A percentile compares a stretch with the other conserved stretches of the same genome.
Conservation (phyloP, 1,139 yeast species). For the Candida smagusa region DNA sequence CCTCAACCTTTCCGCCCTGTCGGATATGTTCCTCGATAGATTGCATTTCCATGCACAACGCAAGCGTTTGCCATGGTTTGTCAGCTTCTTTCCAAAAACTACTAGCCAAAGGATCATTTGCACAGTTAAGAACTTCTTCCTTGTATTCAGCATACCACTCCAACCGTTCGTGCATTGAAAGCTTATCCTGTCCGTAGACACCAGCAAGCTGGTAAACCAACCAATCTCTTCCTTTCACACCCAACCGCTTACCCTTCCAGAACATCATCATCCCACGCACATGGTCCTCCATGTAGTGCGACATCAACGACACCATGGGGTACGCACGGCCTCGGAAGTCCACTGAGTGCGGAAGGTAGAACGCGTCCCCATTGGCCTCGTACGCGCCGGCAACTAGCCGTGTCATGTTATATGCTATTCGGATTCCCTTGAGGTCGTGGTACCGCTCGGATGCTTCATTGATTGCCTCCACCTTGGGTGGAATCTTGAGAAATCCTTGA, state of each 20-base stretch:
- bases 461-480: constrained; percentile 15
- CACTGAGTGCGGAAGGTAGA: constrained; percentile 38
- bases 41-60: constrained; percentile 33
- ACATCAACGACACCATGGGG: constrained; percentile 34
- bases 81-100: constrained; percentile 34
- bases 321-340: constrained; percentile 46
- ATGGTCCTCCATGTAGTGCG: constrained; percentile 38
- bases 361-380: constrained; percentile 31
- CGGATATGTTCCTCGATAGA: constrained; percentile 17
- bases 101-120: constrained; percentile 5
- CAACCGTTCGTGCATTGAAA: constrained; percentile 22
- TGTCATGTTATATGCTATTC: constrained; percentile 22
- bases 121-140: constrained; percentile 14
- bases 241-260: constrained; percentile 38
- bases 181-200: constrained; percentile 30
- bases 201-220: constrained; percentile 41
- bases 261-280: constrained; percentile 35
- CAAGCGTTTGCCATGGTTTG: constrained; percentile 40
- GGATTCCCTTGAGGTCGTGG: constrained; percentile 16
- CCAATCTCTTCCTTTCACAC: constrained; percentile 36
- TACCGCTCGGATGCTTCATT: constrained; percentile 6
- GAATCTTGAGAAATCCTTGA: constrained; percentile 30
- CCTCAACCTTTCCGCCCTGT: constrained; percentile 16
- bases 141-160: constrained; percentile 25
- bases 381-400: constrained; percentile 25